These are phyloP conservation scores for Flaveria sonorensis DNA, from an alignment of 129 eudicot genomes.

Conservation along the genomic window DNA sequence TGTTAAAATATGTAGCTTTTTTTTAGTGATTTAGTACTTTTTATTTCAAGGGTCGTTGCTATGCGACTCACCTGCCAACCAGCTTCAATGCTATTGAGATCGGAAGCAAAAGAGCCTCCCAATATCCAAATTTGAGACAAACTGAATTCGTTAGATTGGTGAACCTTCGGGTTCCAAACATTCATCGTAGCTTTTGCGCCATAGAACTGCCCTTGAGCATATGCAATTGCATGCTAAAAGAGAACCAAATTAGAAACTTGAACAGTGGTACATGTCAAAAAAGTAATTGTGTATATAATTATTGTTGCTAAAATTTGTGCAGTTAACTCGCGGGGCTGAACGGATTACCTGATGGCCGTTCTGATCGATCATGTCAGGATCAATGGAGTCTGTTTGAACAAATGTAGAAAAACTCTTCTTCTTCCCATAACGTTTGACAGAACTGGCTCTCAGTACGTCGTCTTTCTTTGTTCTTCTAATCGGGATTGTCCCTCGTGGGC, in stretches of 20 bases:
- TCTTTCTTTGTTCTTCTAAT: conserved; percentile 70
- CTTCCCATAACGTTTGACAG: conserved; percentile 64
- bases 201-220: conserved; percentile 70
- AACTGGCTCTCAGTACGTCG: conserved; percentile 78
- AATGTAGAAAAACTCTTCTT: conserved; percentile 33
- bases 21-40: neutral
- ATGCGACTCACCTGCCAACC: conserved; percentile 81
- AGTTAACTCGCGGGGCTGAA: neutral
- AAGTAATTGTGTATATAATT: too few species aligned
- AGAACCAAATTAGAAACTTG: conserved; percentile 16
- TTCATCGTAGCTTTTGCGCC: conserved; percentile 95
- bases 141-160: conserved; percentile 81
- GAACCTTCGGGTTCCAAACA: conserved; percentile 81
- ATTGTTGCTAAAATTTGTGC: too few species aligned
- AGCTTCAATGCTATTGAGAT: conserved; percentile 92
- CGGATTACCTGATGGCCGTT: conserved; percentile 75
- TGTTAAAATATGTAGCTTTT: neutral
- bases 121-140: conserved; percentile 81
- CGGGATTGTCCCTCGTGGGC: conserved; percentile 74
- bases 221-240: conserved; percentile 86
- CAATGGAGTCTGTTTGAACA: conserved; percentile 55
- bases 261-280: neutral
- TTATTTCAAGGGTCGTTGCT: neutral
- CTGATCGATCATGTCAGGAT: conserved; percentile 62
- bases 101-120: conserved; percentile 84